Evolutionary conservation across 2,329 filamentous ascomycete species (phyloP), one percentile per base, ranked within the genome.

Genomic region (Delphinella strobiligena): DNA sequence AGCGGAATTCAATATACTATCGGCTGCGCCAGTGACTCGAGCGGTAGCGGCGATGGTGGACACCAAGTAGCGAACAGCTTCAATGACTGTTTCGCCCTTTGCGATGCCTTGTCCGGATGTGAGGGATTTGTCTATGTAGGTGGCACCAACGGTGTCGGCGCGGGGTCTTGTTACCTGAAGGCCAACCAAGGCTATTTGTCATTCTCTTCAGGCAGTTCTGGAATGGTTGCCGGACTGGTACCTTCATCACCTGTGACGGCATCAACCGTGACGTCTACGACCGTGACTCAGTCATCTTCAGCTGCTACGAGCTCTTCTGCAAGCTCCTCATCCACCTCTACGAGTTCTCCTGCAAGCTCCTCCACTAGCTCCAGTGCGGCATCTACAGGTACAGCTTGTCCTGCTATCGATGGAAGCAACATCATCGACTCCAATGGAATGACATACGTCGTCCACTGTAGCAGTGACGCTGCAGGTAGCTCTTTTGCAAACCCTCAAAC

Each of bases 71-170:
- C 22, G 22, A 27, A 27, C 22, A 27, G 22, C 16, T 42, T 42
- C 35, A 42, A 42, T 8, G 49, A 49, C 12, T 54, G 51, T 34
- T 51, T 54, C 32, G 36, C 11, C 2, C 34, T 47, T 4, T 54
- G 51, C 40, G 48, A 51, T 36, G 31, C 22, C 17, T 31, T 30
- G 11, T 5, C 44, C 2, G 38, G 36, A 15, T 54, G 51, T 41
- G 40, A 36, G 3, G 51, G 41, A 2, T 51, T 46, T 38, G 47
- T 45, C 1, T 54, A 48, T 36, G 27, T 39, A 1, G 48, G 46
- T n/a, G 42, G 40, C 12, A 36, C 37, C 9, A 32, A 38, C 19
- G 40, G 40, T 4, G 44, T 45, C 30, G 48, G 49, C 12, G 38
- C 38, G 19, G 49, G 49, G 16, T 31, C 36, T n/a, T 43, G 41